Conservation (phyloP, 306 rosid genomes). For the cucumber (Cucumis sativus) region DNA sequence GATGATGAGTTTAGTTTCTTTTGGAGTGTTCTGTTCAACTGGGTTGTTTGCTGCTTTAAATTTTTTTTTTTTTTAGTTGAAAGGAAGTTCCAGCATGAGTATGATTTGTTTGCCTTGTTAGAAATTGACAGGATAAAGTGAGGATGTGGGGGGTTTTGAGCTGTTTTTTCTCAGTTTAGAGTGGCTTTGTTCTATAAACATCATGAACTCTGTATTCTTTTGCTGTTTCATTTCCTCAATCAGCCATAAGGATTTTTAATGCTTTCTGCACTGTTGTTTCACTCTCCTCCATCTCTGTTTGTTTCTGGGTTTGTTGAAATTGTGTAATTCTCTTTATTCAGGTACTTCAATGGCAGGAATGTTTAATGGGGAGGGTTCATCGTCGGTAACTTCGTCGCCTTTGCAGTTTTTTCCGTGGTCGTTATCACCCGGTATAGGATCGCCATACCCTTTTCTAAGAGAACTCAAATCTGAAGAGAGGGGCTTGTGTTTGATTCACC, state of each 20-base stretch:
- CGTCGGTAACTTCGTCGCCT: constrained; percentile 27
- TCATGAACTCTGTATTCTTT: not conserved
- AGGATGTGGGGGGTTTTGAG: not conserved
- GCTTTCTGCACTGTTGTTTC: not conserved
- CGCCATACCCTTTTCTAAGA: constrained; percentile 45
- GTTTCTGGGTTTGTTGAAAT: not conserved
- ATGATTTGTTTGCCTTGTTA: not conserved
- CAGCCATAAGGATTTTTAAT: not conserved
- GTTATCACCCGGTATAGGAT: constrained; percentile 32
- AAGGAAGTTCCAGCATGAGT: not conserved
- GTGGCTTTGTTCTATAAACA: not conserved
- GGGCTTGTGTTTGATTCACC: constrained; percentile 36
- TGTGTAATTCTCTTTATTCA: not conserved
- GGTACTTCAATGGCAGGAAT: constrained; percentile 10
- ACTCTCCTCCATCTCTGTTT: not conserved
- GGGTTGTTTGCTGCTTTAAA: not conserved
- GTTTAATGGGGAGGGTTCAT: constrained; percentile 31
- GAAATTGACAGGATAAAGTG: not conserved
- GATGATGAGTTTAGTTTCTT: not conserved
- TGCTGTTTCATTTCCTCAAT: not conserved
- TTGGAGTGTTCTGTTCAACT: not conserved
- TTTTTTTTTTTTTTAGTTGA: not conserved
- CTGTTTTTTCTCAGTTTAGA: not conserved
- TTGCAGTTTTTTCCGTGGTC: constrained; percentile 21
- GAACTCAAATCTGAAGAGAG: constrained; percentile 44